Conservation (phyloP, 106 monocot species). For the Posidonia australis region DNA sequence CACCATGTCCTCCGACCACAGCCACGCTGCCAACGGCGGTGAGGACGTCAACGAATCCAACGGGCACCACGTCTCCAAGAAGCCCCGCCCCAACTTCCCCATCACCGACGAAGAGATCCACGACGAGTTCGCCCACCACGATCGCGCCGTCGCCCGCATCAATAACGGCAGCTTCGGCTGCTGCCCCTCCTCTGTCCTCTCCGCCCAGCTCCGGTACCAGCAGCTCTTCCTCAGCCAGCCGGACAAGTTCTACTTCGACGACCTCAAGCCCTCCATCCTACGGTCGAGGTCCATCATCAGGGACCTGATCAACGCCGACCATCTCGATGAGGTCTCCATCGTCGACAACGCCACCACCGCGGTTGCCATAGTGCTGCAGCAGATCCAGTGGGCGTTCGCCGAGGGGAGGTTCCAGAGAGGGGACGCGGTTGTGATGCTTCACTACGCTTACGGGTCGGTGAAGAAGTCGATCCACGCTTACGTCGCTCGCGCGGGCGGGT, state of each 20-base stretch:
- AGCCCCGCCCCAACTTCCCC: conserved; percentile 6
- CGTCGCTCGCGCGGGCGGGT: conserved; percentile 13
- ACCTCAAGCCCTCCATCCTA: conserved; percentile 18
- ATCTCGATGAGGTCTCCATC: conserved; percentile 25
- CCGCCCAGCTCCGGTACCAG: conserved; percentile 21
- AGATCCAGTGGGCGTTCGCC: conserved; percentile 16
- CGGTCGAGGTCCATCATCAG: conserved; percentile 13
- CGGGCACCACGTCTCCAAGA: conserved; percentile 26
- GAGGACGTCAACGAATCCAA: conserved; percentile 1
- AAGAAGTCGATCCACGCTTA: conserved; percentile 25
- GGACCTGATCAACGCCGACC: conserved; percentile 23
- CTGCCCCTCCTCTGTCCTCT: conserved; percentile 29
- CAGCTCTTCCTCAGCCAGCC: conserved; percentile 25
- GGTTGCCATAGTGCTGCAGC: conserved; percentile 26
- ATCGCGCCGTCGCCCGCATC: conserved; percentile 26
- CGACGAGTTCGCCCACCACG: conserved; percentile 34
- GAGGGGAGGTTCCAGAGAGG: conserved; percentile 15
- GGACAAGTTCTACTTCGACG: conserved; percentile 23
- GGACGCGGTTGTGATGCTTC: conserved; percentile 24
- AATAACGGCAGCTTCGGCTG: conserved; percentile 50
- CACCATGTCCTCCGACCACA: background rate
- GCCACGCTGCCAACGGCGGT: background rate
- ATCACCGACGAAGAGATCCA: conserved; percentile 27
- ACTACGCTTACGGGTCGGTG: conserved; percentile 27
- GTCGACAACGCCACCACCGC: conserved; percentile 34